phyloP scores from a whole-genome alignment of 1,139 yeast species.

The Suhomyces ambrosiae region DNA sequence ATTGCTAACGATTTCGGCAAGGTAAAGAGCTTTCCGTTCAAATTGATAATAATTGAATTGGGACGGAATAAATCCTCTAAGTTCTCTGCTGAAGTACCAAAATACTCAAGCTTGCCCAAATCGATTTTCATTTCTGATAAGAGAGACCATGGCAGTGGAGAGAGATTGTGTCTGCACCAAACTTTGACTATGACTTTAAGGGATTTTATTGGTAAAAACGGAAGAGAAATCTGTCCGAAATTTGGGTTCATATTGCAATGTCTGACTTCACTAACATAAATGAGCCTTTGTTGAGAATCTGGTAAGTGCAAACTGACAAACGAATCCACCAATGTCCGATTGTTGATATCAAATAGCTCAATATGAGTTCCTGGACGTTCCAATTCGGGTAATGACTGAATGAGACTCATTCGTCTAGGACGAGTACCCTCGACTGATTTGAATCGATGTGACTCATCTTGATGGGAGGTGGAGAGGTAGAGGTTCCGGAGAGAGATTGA shows the following conservation, averaged over 20 bases:
- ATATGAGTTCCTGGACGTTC: constrained; percentile 16
- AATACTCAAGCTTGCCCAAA: constrained; percentile 20
- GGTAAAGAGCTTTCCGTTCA: constrained; percentile 29
- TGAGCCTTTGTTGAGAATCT: constrained; percentile 15
- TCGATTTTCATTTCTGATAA: constrained; percentile 25
- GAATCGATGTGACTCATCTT: constrained; percentile 2
- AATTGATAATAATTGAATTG: constrained; percentile 30
- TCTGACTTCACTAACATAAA: constrained; percentile 42
- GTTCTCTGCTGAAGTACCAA: constrained; percentile 16
- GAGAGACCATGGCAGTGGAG: constrained; percentile 24
- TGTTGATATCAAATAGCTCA: constrained; percentile 17
- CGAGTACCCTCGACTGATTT: constrained; percentile 4
- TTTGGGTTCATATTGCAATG: constrained; percentile 30
- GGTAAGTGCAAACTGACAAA: constrained; percentile 32
- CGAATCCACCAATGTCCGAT: constrained; percentile 26
- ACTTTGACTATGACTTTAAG: constrained; percentile 24
- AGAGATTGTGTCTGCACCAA: constrained; percentile 23
- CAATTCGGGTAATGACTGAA: constrained; percentile 14
- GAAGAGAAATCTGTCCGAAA: constrained; percentile 33
- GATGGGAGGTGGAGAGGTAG: constrained; percentile 5
- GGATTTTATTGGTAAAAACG: constrained; percentile 18
- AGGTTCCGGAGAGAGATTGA: constrained; percentile 23
- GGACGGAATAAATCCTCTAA: constrained; percentile 24
- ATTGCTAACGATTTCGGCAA: constrained; percentile 17
- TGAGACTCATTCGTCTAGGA: constrained; percentile 15